These are phyloP conservation scores for Rossbeevera mucosa DNA, from an alignment of 768 basidiomycete genomes.

Conservation along the genomic window DNA sequence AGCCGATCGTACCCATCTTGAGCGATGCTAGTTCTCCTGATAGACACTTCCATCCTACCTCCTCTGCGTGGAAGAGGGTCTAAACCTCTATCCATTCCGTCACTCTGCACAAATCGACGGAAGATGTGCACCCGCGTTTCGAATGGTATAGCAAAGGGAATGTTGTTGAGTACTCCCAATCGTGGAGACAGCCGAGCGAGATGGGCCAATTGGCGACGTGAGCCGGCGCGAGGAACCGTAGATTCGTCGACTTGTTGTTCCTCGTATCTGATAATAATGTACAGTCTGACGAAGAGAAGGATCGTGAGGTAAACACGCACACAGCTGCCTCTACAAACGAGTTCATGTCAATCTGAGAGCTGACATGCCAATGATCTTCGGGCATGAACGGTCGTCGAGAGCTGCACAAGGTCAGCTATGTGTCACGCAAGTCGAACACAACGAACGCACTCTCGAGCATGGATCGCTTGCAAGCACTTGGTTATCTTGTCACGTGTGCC, in stretches of 20 bases:
- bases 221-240: constrained; percentile 31
- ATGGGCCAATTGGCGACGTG: constrained; percentile 67
- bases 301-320: constrained; percentile 36
- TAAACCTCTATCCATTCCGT: constrained; percentile 33
- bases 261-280: constrained; percentile 60
- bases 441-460: constrained; percentile 77
- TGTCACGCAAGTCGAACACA: not conserved
- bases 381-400: constrained; percentile 83
- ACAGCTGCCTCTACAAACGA: constrained; percentile 86
- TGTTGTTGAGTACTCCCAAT: constrained; percentile 88
- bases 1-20: constrained; percentile 91
- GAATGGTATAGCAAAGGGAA: constrained; percentile 94
- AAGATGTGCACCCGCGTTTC: constrained; percentile 88
- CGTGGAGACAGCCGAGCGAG: constrained; percentile 60
- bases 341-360: constrained; percentile 50
- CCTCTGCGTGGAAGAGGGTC: constrained; percentile 14
- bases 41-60: constrained; percentile 24
- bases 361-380: constrained; percentile 79
- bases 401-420: constrained; percentile 37
- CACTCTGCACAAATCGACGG: constrained; percentile 72
- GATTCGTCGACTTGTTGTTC: constrained; percentile 48
- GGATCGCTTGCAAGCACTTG: constrained; percentile 72
- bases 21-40: constrained; percentile 69
- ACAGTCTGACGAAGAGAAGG: not conserved
- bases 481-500: constrained; percentile 73